Conservation (phyloP, 2,329 filamentous ascomycete species). For the Monosporascus sp. region DNA sequence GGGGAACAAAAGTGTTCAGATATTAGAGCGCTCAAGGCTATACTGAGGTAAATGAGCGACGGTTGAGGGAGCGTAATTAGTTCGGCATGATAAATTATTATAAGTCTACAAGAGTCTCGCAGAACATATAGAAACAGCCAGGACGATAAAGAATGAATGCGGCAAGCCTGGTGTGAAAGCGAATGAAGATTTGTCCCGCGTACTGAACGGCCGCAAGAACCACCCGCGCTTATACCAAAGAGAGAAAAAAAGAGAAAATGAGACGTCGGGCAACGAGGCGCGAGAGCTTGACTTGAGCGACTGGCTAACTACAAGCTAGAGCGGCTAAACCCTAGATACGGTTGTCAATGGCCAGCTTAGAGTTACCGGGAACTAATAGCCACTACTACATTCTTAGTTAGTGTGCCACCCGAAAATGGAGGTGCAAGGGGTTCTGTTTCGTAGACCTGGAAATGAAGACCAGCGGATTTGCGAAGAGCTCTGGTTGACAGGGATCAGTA, state of each 20-base stretch:
- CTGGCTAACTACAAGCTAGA: background rate
- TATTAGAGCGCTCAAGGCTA: constrained; percentile 15
- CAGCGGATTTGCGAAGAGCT: background rate
- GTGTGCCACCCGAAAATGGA: background rate
- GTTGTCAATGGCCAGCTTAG: background rate
- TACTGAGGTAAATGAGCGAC: constrained; percentile 12
- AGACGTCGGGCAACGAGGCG: background rate
- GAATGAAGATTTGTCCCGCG: background rate
- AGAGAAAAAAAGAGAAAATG: background rate
- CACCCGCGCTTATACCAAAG: background rate
- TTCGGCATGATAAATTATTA: constrained; percentile 18
- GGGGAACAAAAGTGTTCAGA: constrained; percentile 7
- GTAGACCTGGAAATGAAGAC: background rate
- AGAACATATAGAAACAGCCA: constrained; percentile 17
- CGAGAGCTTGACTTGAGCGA: background rate
- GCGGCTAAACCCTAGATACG: background rate
- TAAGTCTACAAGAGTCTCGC: constrained; percentile 12
- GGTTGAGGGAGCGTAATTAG: constrained; percentile 13
- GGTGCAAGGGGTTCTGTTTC: background rate
- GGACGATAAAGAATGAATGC: constrained; percentile 15
- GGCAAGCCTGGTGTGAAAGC: constrained; percentile 6
- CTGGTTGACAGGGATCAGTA: background rate
- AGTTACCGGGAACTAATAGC: no score
- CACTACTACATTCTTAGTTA: background rate
- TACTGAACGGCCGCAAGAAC: background rate